Percentiles rank a stretch among this genome's conserved stretches.
phyloP scores from a whole-genome alignment of 208 protist species.

The Porcisia deanei region DNA sequence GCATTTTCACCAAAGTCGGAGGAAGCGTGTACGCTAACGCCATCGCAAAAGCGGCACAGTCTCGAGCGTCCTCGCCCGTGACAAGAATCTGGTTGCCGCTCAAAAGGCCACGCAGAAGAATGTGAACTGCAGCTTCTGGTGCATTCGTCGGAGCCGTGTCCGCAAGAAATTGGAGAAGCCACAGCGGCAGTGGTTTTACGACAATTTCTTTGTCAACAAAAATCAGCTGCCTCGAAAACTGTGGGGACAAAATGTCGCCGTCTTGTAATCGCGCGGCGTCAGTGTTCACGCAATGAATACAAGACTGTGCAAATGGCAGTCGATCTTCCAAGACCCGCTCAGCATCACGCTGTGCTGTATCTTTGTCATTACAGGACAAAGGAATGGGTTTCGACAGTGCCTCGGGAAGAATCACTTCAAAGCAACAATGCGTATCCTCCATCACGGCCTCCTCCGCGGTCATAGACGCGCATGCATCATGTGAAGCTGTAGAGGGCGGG shows the following conservation, averaged over 20 bases:
- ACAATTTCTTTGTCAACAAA: constrained; percentile 21
- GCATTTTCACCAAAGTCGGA: constrained; percentile 31
- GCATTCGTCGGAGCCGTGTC: neutral
- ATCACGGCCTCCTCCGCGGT: constrained; percentile 4
- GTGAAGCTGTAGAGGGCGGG: neutral
- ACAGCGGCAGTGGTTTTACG: constrained; percentile 61
- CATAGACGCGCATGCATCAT: neutral
- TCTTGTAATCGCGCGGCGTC: constrained; percentile 2
- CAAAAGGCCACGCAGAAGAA: constrained; percentile 63
- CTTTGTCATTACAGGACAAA: constrained; percentile 6
- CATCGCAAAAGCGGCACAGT: constrained; percentile 58
- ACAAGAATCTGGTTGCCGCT: constrained; percentile 76
- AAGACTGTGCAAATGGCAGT: constrained; percentile 28
- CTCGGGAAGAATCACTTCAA: constrained; percentile 22
- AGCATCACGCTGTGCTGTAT: constrained; percentile 11
- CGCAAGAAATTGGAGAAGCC: constrained; percentile 56
- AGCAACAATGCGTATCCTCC: constrained; percentile 28
- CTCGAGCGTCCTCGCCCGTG: constrained; percentile 34
- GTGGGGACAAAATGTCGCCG: constrained; percentile 30
- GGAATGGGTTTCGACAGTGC: constrained; percentile 9
- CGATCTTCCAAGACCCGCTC: constrained; percentile 25
- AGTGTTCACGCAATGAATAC: constrained; percentile 20
- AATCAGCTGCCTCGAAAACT: constrained; percentile 28
- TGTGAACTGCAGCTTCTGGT: constrained; percentile 18
- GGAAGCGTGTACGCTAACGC: constrained; percentile 63